Conservation (phyloP, 2,329 filamentous ascomycete genomes). For the Piedraia hortae region DNA sequence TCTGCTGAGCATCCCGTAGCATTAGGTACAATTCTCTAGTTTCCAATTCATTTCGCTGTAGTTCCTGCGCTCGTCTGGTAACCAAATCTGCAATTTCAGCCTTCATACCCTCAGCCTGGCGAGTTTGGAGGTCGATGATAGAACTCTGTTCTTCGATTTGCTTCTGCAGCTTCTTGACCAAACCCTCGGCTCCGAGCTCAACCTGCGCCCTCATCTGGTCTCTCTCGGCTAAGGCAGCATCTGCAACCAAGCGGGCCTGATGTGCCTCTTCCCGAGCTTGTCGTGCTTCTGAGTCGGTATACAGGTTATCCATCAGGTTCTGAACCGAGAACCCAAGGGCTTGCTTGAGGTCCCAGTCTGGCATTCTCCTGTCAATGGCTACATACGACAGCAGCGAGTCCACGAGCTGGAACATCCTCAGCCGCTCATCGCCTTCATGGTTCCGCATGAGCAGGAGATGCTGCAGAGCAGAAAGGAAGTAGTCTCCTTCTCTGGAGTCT, state of each 20-base stretch:
- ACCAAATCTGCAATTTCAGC: constrained; percentile 71
- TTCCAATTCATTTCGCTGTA: constrained; percentile 85
- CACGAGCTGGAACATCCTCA: constrained; percentile 90
- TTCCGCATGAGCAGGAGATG: constrained; percentile 81
- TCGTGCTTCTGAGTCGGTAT: constrained; percentile 83
- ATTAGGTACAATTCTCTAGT: constrained; percentile 93
- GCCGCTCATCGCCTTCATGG: constrained; percentile 69
- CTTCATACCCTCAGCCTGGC: constrained; percentile 69
- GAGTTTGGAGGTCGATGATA: constrained; percentile 65
- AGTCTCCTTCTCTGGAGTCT: constrained; percentile 69
- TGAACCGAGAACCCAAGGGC: constrained; percentile 95
- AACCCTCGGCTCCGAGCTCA: constrained; percentile 71
- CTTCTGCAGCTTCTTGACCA: constrained; percentile 77
- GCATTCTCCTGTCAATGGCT: constrained; percentile 83
- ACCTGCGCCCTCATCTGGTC: constrained; percentile 81
- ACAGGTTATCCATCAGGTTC: constrained; percentile 76
- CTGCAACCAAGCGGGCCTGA: constrained; percentile 74
- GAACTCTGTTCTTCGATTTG: constrained; percentile 80
- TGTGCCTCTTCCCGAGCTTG: constrained; percentile 77
- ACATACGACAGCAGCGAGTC: constrained; percentile 99
- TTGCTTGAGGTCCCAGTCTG: constrained; percentile 94
- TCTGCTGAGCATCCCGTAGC: constrained; percentile 89
- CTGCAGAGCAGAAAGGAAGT: constrained; percentile 85
- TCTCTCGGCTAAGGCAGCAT: constrained; percentile 82
- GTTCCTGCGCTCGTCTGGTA: constrained; percentile 60